These are phyloP conservation scores for Phytophthora pistaciae DNA, from an alignment of 352 stramenopile species.

Conservation along the genomic window DNA sequence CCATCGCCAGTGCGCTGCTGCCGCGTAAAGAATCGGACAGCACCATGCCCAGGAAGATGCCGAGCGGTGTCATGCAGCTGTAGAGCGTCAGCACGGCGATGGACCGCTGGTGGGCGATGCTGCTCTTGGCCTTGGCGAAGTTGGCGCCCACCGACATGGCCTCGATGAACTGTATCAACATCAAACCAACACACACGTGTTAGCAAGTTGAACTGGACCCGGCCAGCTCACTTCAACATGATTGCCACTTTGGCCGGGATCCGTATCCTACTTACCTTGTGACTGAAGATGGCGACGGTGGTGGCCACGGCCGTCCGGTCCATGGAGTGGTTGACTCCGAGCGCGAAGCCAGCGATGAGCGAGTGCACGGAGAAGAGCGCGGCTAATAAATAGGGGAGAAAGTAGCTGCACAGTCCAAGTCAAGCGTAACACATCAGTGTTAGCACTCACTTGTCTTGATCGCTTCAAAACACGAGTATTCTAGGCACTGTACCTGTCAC, in stretches of 20 bases:
- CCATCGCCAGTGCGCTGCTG: constrained; percentile 45
- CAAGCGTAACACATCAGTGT: neutral
- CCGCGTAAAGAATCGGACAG: constrained; percentile 54
- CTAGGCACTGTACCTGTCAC: constrained; percentile 37
- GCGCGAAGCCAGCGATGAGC: constrained; percentile 69
- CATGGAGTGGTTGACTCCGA: constrained; percentile 65
- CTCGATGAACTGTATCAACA: constrained; percentile 25
- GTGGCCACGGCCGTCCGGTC: constrained; percentile 64
- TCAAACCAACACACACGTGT: neutral
- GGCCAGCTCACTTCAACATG: neutral
- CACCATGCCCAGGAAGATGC: constrained; percentile 71
- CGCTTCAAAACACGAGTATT: neutral
- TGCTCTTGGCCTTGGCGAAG: constrained; percentile 66
- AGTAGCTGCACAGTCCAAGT: constrained; percentile 33
- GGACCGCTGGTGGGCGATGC: constrained; percentile 48
- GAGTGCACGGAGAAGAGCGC: constrained; percentile 75
- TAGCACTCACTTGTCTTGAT: constrained; percentile 36
- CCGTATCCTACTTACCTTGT: constrained; percentile 59
- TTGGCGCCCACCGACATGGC: constrained; percentile 61
- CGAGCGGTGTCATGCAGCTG: constrained; percentile 74
- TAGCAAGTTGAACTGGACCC: neutral
- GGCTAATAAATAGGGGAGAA: constrained; percentile 71
- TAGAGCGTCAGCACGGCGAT: constrained; percentile 64
- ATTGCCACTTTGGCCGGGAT: neutral
- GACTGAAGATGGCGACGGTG: constrained; percentile 71